These are phyloP conservation scores for Triticum timopheevii DNA, from an alignment of 176 grass and related monocot genomes.

Conservation along the genomic window DNA sequence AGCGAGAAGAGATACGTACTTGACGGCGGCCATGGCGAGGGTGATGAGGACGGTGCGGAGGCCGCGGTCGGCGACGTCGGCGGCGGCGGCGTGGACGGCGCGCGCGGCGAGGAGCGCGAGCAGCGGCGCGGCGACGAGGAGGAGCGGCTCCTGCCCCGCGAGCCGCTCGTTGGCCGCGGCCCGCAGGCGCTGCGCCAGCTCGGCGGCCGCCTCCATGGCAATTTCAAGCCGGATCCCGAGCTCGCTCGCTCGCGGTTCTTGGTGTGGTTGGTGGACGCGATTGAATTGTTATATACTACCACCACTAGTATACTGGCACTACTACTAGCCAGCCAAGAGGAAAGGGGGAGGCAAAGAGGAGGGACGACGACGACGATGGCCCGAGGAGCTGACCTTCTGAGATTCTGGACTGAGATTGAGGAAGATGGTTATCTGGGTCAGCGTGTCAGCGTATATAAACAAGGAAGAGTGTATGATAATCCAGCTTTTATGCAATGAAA, in stretches of 20 bases:
- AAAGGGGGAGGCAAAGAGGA: background rate
- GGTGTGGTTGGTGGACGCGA: conserved; percentile 11
- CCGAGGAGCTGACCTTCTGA: background rate
- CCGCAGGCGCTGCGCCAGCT: conserved; percentile 47
- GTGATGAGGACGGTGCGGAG: conserved; percentile 46
- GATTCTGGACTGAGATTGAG: background rate
- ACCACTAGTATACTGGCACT: no score
- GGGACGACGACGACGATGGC: background rate
- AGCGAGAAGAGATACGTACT: conserved; percentile 32
- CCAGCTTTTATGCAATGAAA: no score
- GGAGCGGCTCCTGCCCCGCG: conserved; percentile 67
- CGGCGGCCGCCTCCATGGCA: conserved; percentile 32
- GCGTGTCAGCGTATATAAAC: no score
- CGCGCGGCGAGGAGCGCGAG: conserved; percentile 64
- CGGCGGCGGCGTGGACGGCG: conserved; percentile 40
- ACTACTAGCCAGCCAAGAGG: background rate
- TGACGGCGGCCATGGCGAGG: conserved; percentile 54
- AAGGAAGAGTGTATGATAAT: no score
- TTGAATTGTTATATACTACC: conserved; percentile 12
- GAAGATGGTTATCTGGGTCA: background rate
- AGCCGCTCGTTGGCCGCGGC: conserved; percentile 57
- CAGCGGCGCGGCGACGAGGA: conserved; percentile 61
- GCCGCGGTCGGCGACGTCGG: conserved; percentile 56
- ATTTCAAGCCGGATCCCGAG: background rate
- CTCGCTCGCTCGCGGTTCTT: background rate